Conservation (phyloP, 345 rosid species). For the Pugionium dolabratum region DNA sequence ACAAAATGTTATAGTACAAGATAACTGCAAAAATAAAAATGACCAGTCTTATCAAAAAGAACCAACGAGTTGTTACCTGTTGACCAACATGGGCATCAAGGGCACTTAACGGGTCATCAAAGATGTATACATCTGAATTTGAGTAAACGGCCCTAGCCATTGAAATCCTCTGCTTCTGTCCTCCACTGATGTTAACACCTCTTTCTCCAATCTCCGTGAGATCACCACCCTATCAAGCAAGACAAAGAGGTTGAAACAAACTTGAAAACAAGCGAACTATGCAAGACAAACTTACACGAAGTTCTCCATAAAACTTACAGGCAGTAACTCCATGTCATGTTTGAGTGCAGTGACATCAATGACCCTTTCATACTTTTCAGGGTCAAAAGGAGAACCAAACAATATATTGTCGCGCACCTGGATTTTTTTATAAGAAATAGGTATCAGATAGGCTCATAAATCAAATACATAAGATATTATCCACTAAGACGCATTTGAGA, state of each 20-base stretch:
- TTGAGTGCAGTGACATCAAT: conserved; percentile 60
- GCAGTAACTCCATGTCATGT: conserved; percentile 52
- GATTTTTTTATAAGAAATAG: conserved; percentile 38
- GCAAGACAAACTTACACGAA: conserved; percentile 3
- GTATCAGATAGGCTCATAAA: conserved; percentile 11
- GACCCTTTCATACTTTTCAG: conserved; percentile 53
- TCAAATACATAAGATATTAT: not conserved
- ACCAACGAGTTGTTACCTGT: conserved; percentile 57
- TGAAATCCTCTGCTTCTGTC: conserved; percentile 85
- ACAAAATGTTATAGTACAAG: not conserved
- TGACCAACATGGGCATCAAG: conserved; percentile 92
- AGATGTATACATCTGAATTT: conserved; percentile 64
- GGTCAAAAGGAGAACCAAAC: conserved; percentile 56
- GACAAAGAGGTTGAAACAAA: conserved; percentile 34
- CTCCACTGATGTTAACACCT: conserved; percentile 88
- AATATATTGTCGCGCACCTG: conserved; percentile 67
- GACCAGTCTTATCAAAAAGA: not conserved
- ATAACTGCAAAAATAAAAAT: conserved; percentile 17
- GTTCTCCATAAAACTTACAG: conserved; percentile 41
- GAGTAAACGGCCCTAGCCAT: conserved; percentile 77
- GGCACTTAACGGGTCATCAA: conserved; percentile 82
- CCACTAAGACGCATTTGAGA: conserved; percentile 1
- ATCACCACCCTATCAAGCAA: conserved; percentile 58
- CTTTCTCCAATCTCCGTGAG: conserved; percentile 79
- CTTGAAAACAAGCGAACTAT: conserved; percentile 16